Conservation (phyloP, 352 stramenopile species). For the Phytopythium sindhum region DNA sequence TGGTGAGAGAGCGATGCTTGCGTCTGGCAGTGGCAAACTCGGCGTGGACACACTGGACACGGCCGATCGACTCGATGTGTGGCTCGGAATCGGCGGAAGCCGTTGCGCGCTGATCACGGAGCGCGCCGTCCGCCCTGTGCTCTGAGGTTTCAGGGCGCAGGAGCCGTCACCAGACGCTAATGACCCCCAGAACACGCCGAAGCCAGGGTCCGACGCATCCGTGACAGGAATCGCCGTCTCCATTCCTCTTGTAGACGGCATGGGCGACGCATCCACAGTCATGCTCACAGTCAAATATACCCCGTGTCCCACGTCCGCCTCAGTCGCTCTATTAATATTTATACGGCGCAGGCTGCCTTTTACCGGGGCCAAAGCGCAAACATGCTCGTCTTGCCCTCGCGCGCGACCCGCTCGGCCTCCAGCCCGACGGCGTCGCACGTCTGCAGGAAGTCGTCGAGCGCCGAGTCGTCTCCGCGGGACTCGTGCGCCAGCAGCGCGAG, state of each 20-base stretch:
- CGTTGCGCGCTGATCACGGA: constrained; percentile 6
- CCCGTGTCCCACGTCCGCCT: no score
- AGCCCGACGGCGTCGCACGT: constrained; percentile 39
- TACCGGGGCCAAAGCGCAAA: constrained; percentile 44
- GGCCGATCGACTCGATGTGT: not conserved
- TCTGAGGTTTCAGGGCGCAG: not conserved
- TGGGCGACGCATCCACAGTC: not conserved
- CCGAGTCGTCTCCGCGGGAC: constrained; percentile 64
- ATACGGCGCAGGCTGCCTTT: not conserved
- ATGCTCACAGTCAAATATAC: not conserved
- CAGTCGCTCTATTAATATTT: constrained; percentile 3
- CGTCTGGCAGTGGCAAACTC: not conserved
- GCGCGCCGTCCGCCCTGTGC: not conserved
- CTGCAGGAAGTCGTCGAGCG: constrained; percentile 62
- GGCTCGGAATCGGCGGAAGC: not conserved
- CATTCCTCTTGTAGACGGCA: not conserved
- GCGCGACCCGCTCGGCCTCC: constrained; percentile 34
- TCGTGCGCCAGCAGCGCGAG: constrained; percentile 75
- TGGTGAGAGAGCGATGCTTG: not conserved
- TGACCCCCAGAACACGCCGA: constrained; percentile 3
- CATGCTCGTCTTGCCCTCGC: constrained; percentile 39
- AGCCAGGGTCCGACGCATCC: not conserved
- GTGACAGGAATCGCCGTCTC: not conserved
- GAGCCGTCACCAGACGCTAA: not conserved
- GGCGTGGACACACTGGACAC: not conserved